Base-by-base conservation (phyloP, 495 filamentous ascomycete genomes). In the Aspergillus sparsus region DNA sequence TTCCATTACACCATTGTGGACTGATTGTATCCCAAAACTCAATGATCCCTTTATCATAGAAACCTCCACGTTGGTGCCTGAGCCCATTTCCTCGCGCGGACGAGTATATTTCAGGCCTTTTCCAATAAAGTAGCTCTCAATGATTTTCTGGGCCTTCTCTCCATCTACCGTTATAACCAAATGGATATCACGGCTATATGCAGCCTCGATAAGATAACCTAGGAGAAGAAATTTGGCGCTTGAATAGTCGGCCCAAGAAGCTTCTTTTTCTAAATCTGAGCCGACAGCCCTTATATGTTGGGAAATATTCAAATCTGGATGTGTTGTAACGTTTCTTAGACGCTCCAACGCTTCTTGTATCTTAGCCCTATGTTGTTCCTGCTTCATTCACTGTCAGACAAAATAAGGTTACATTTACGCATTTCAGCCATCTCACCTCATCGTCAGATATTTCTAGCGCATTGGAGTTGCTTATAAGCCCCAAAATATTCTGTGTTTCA, bases 221-320 rank as follows among this genome's bases (percentile, higher is more conserved):
- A 88, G 68, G 60, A 89, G 79, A 18, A 75, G 62, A 63, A 89
- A 85, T 65, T 87, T 83, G 32, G 82, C 67, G 62, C 84, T 86
- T 12, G 78, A 82, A 12, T 78, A 74, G 47, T 84, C 80, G 5
- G 82, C 80, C 79, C 82, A 86, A 12, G 73, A 66, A 10, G 83
- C 79, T 59, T 84, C 80, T 47, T 77, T 71, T 33, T 70, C 64
- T 13, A 77, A 63, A 31, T 77, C 66, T 0, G 69, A 72, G 5
- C 66, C 66, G 5, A 66, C 49, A 46, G 62, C 72, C 62, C 67
- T 76, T 62, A 71, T 67, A 67, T 76, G 76, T 3, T 63, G 73
- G 45, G 64, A 68, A 60, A 71, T 71, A 42, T 82, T 83, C 12
- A 86, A 70, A 62, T 86, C 84, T 7, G 80, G 79, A 65, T 86